Percentiles rank a stretch among this genome's conserved stretches.
Conservation (phyloP, 2,329 filamentous ascomycete genomes). For the Sporothrix humicola region DNA sequence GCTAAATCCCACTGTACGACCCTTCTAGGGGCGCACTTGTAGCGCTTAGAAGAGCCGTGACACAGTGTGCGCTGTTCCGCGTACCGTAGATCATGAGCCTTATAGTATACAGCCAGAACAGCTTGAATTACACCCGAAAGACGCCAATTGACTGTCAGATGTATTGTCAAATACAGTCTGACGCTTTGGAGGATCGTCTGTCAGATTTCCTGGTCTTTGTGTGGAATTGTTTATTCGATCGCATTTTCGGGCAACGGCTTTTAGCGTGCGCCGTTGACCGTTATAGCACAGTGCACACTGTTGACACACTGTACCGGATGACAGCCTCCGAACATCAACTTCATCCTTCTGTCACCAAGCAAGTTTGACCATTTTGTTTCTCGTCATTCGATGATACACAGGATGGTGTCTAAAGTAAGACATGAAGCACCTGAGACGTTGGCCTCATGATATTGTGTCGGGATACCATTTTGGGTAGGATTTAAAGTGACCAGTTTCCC, state of each 20-base stretch:
- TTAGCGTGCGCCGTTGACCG: neutral
- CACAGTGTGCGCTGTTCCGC: slow-evolving; percentile 14
- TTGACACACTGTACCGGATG: neutral
- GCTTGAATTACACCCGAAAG: neutral
- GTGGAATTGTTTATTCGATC: slow-evolving; percentile 11
- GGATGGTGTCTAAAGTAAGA: neutral
- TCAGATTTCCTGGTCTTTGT: neutral
- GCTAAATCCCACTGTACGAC: neutral
- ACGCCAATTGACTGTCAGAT: neutral
- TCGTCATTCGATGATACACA: neutral
- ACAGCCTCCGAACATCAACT: slow-evolving; percentile 7
- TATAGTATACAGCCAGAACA: neutral
- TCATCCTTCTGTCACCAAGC: neutral
- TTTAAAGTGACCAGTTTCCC: too few species aligned
- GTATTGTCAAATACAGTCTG: neutral
- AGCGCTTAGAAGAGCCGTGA: neutral
- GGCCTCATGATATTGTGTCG: neutral
- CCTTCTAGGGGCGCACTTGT: neutral
- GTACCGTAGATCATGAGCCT: neutral
- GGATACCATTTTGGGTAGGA: neutral
- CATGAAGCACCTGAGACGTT: too few species aligned
- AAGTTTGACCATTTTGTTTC: neutral
- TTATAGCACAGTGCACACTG: neutral
- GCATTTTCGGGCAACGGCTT: slow-evolving; percentile 7
- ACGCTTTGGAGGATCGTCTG: neutral